These are phyloP conservation scores for Chrysophaeum taylorii DNA, from an alignment of 352 stramenopile genomes.

Conservation along the genomic window DNA sequence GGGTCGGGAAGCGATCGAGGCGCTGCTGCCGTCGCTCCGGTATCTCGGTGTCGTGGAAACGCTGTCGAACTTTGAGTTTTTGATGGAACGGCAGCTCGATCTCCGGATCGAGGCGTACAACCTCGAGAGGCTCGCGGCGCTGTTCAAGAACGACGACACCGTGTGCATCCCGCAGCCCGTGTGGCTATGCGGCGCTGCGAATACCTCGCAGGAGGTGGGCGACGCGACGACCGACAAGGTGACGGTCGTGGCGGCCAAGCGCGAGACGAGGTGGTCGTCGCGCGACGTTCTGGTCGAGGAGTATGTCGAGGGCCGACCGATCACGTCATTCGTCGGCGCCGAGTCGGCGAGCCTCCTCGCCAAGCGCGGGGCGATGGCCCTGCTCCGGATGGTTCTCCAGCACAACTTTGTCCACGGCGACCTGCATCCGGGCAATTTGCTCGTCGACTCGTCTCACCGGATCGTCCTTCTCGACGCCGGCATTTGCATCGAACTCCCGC, in stretches of 20 bases:
- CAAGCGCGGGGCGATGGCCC: constrained; percentile 24
- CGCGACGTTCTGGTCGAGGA: constrained; percentile 73
- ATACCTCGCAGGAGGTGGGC: too few relatives aligned
- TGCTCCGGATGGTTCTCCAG: constrained; percentile 84
- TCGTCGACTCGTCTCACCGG: constrained; percentile 27
- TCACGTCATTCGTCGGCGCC: constrained; percentile 47
- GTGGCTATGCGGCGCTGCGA: too few relatives aligned
- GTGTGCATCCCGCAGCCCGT: constrained; percentile 59
- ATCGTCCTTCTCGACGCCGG: constrained; percentile 53
- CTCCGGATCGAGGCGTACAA: constrained; percentile 75
- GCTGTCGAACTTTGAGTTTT: constrained; percentile 44
- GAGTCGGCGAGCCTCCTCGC: constrained; percentile 33
- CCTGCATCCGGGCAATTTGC: constrained; percentile 69
- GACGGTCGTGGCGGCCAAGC: constrained; percentile 37
- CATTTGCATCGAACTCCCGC: constrained; percentile 51
- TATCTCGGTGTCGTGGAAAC: constrained; percentile 56
- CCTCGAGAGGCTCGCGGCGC: constrained; percentile 53
- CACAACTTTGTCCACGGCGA: constrained; percentile 87
- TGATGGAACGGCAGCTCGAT: constrained; percentile 79
- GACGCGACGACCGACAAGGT: background rate
- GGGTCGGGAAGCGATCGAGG: constrained; percentile 42
- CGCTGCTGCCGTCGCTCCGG: constrained; percentile 41
- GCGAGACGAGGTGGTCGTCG: too few relatives aligned
- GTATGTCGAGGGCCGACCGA: constrained; percentile 63
- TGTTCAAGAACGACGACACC: constrained; percentile 46